A percentile compares a stretch with the other conserved stretches of the same genome.
These are phyloP conservation scores for Clitoria ternatea DNA, from an alignment of 306 rosid genomes.

Conservation along the genomic window DNA sequence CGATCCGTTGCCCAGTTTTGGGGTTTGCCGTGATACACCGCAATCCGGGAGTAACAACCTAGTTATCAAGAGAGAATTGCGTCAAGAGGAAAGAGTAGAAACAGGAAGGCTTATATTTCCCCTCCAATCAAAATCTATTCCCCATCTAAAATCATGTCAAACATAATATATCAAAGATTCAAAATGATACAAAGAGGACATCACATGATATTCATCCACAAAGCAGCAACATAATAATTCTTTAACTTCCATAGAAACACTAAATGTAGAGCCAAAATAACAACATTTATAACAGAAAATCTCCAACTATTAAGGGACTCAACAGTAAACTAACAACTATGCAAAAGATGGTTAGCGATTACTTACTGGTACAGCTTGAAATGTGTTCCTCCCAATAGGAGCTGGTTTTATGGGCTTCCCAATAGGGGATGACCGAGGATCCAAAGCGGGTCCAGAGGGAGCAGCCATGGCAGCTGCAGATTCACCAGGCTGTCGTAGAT, in stretches of 20 bases:
- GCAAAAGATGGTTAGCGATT: background rate
- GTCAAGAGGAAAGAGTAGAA: background rate
- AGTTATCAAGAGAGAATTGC: background rate
- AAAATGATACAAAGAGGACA: background rate
- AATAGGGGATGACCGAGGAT: slow-evolving; percentile 69
- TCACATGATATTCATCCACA: background rate
- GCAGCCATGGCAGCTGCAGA: slow-evolving; percentile 46
- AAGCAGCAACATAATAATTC: background rate
- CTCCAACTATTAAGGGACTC: slow-evolving; percentile 1
- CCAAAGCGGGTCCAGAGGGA: slow-evolving; percentile 42
- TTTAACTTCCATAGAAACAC: background rate
- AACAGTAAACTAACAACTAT: background rate
- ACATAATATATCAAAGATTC: too few species aligned
- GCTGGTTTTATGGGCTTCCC: slow-evolving; percentile 49
- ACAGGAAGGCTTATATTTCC: background rate
- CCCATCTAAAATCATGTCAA: background rate
- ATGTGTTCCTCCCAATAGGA: slow-evolving; percentile 35
- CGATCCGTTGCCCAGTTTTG: too few species aligned
- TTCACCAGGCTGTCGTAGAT: slow-evolving; percentile 76
- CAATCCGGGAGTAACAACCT: too few species aligned
- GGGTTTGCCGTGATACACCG: too few species aligned
- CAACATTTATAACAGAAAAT: background rate
- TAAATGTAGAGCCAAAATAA: background rate
- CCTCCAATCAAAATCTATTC: background rate
- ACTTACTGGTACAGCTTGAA: slow-evolving; percentile 61